Conservation (phyloP, 2,329 filamentous ascomycete species). For the Stachybotrys elegans region DNA sequence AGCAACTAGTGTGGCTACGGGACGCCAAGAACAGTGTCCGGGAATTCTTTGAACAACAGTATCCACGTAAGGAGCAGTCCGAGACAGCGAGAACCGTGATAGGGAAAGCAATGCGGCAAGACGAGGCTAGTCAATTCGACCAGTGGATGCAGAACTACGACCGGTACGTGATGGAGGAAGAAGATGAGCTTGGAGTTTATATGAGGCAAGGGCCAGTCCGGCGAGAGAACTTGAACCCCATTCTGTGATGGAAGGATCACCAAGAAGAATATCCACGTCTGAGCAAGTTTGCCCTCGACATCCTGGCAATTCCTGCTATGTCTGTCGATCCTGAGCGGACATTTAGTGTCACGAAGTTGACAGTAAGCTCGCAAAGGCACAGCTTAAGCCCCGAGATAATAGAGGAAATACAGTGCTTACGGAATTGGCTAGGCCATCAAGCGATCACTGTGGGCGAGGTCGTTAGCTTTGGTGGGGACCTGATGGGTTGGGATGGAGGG, state of each 20-base stretch:
- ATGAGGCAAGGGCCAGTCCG: constrained; percentile 2
- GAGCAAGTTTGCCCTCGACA: constrained; percentile 1
- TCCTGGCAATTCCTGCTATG: constrained; percentile 3
- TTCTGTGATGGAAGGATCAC: constrained; percentile 2
- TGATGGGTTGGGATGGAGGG: constrained; percentile 1
- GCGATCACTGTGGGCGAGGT: constrained; percentile 2
- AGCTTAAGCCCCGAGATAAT: constrained; percentile 2
- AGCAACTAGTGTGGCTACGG: constrained; percentile 1
- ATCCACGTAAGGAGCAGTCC: constrained; percentile 1
- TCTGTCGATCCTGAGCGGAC: constrained; percentile 1
- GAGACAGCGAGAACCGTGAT: not conserved
- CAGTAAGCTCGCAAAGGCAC: constrained; percentile 2
- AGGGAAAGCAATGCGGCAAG: constrained; percentile 1
- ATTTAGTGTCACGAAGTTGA: constrained; percentile 2
- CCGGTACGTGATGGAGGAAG: constrained; percentile 1
- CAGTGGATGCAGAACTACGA: constrained; percentile 2
- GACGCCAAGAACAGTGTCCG: constrained; percentile 1
- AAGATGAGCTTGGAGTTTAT: constrained; percentile 2
- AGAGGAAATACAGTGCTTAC: constrained; percentile 2
- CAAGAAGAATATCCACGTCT: constrained; percentile 2
- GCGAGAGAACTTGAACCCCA: constrained; percentile 2
- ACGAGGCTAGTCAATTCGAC: constrained; percentile 1
- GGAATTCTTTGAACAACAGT: constrained; percentile 3
- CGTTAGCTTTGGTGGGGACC: constrained; percentile 1
- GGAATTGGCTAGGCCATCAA: constrained; percentile 2